Base-by-base conservation (phyloP, 768 basidiomycete species). In the Boletus coccyginus region DNA sequence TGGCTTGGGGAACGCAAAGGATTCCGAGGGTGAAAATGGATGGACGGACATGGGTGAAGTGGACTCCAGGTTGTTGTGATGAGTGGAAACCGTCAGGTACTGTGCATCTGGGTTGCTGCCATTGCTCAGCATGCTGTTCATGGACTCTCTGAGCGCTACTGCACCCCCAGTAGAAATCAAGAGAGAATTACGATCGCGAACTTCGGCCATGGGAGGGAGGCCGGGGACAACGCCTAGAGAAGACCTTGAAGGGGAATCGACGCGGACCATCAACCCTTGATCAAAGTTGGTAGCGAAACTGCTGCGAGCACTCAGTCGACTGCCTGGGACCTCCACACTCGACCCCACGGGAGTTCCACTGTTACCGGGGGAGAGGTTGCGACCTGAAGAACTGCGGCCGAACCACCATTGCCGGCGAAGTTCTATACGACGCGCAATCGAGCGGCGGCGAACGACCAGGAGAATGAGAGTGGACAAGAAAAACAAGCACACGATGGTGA, bases 1-100 rank as follows among this genome's bases (percentile, higher is more conserved):
- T 3, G 87, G 87, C 52, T 80, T 81, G 3, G 87, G 87, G 75
- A 89, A 88, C 10, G 83, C 70, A 70, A 86, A 88, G 6, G 81
- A 80, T 66, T 89, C 87, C 17, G 81, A 80, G 12, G 84, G 82
- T 0, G 85, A 82, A 73, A 86, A 87, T 3, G 84, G 85, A 40
- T 83, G 81, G 19, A 85, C 84, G 39, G 78, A 83, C 77, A 87
- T 83, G 24, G 84, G 81, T 0, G 82, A 78, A 5, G 66, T 56
- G n/a, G 66, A 63, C 35, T 65, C 66, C 19, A 29, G 43, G 31
- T 54, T 48, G 51, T 52, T 52, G 55, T 59, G 62, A 36, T 47
- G 50, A n/a, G 57, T 51, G 8, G 68, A 57, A 59, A 78, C 59
- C 21, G 70, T 48, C 27, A 80, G 70, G 62, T 75, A 80, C 50